phyloP scores from a whole-genome alignment of 148 eudicot genomes.

The Spergularia marina region DNA sequence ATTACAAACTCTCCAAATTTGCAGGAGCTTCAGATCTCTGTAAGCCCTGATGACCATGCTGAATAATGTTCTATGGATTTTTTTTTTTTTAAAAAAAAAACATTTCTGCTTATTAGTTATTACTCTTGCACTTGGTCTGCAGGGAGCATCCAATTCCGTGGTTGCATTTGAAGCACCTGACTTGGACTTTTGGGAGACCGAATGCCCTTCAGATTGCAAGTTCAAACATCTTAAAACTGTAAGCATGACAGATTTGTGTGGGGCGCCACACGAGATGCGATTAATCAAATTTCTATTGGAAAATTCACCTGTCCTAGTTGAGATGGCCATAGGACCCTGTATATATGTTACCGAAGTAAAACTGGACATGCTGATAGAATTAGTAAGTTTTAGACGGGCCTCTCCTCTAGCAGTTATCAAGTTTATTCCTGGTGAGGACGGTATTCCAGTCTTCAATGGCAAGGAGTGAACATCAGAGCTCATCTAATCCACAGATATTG shows the following conservation, averaged over 20 bases:
- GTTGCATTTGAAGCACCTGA: conserved; percentile 47
- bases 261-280: conserved; percentile 78
- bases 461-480: conserved; percentile 33
- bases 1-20: conserved; percentile 72
- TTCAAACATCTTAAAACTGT: conserved; percentile 56
- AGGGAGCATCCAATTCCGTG: conserved; percentile 74
- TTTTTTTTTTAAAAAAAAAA: not conserved
- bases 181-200: conserved; percentile 58
- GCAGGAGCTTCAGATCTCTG: conserved; percentile 83
- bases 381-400: conserved; percentile 76
- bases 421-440: conserved; percentile 32
- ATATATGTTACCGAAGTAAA: conserved; percentile 49
- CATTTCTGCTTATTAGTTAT: too few relatives aligned
- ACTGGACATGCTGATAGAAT: conserved; percentile 56
- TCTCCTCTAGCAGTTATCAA: conserved; percentile 70
- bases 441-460: conserved; percentile 20
- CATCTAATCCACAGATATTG: not conserved
- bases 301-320: conserved; percentile 61
- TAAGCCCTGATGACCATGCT: conserved; percentile 38
- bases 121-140: conserved; percentile 11
- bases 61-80: too few relatives aligned
- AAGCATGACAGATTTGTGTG: conserved; percentile 69
- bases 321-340: conserved; percentile 59
- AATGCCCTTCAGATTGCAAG: conserved; percentile 46
- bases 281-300: conserved; percentile 62